Percentiles rank a stretch among this genome's conserved stretches.
These are phyloP conservation scores for Rhizoclosmatium globosum DNA, from an alignment of 192 early-diverging fungal species.

Conservation along the genomic window DNA sequence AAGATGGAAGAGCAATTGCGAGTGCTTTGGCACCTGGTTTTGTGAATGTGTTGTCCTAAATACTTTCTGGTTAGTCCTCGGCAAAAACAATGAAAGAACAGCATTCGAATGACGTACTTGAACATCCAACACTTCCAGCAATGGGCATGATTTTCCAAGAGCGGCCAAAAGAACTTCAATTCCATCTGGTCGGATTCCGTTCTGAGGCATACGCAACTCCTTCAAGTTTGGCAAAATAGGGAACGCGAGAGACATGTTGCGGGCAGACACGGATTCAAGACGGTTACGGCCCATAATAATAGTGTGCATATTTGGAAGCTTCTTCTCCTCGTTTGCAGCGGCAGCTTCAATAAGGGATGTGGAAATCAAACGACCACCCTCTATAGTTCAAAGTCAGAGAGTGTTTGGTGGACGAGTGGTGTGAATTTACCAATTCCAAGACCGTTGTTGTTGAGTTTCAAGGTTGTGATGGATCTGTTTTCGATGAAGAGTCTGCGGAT, in stretches of 20 bases:
- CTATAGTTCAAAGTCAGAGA: slow-evolving; percentile 12
- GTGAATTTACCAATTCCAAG: slow-evolving; percentile 71
- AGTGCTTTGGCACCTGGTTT: slow-evolving; percentile 79
- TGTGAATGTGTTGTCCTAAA: slow-evolving; percentile 95
- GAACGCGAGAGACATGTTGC: slow-evolving; percentile 83
- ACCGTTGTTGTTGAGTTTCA: slow-evolving; percentile 98
- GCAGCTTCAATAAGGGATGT: slow-evolving; percentile 81
- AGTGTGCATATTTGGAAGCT: slow-evolving; percentile 68
- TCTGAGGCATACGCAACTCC: slow-evolving; percentile 93
- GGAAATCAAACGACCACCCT: slow-evolving; percentile 88
- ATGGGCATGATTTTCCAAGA: slow-evolving; percentile 64
- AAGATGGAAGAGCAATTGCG: slow-evolving; percentile 75
- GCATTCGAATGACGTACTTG: slow-evolving; percentile 3
- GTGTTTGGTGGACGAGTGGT: neutral
- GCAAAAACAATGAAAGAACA: neutral
- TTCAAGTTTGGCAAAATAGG: slow-evolving; percentile 76
- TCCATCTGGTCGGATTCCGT: slow-evolving; percentile 96
- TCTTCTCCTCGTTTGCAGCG: slow-evolving; percentile 62
- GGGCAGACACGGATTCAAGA: slow-evolving; percentile 84
- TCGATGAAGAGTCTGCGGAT: slow-evolving; percentile 85
- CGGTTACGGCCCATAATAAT: slow-evolving; percentile 94
- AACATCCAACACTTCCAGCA: slow-evolving; percentile 82
- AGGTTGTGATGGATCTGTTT: slow-evolving; percentile 79
- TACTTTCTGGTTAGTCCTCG: no score
- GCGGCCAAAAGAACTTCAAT: slow-evolving; percentile 77